Evolutionary conservation across 1,139 yeast species (phyloP).

Genomic region (Lodderomyces parapsilosis): DNA sequence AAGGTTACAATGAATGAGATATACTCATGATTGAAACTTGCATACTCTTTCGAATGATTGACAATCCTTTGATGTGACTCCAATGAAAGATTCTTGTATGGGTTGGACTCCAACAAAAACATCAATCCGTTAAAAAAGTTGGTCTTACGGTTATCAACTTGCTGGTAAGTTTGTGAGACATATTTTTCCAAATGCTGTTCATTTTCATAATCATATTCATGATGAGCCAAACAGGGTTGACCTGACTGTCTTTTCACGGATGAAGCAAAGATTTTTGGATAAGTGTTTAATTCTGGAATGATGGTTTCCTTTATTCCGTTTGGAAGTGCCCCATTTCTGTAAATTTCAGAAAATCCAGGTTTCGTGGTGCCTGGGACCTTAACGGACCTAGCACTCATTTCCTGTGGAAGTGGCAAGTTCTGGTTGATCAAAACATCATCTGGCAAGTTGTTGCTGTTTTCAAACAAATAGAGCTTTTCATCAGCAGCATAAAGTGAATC

Average conservation of each 20-base stretch:
- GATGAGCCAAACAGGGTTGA: conserved; percentile 28
- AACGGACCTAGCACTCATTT: conserved; percentile 17
- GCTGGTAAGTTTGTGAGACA: conserved; percentile 20
- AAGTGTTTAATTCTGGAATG: conserved; percentile 27
- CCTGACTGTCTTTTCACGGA: conserved; percentile 21
- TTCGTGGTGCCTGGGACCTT: conserved; percentile 31
- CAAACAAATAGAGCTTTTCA: conserved; percentile 17
- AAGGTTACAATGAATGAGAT: conserved; percentile 35
- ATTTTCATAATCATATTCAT: conserved; percentile 30
- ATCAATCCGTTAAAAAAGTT: conserved; percentile 34
- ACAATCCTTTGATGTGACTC: conserved; percentile 29
- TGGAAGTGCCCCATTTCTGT: conserved; percentile 28
- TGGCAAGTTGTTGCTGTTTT: conserved; percentile 18
- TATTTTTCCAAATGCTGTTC: conserved; percentile 20
- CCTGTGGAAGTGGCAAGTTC: conserved; percentile 25
- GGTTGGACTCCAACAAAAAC: conserved; percentile 27
- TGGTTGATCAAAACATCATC: conserved; percentile 17
- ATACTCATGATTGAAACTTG: conserved; percentile 21
- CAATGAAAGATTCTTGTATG: conserved; percentile 22
- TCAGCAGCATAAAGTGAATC: conserved; percentile 13
- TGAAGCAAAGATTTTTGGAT: conserved; percentile 23
- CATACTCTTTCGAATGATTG: conserved; percentile 23
- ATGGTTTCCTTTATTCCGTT: conserved; percentile 22
- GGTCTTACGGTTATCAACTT: conserved; percentile 22
- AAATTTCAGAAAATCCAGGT: conserved; percentile 32